Percentiles rank a stretch among this genome's conserved stretches.
Conservation (phyloP, 75 land plant species). For the Isoetes taiwanensis region DNA sequence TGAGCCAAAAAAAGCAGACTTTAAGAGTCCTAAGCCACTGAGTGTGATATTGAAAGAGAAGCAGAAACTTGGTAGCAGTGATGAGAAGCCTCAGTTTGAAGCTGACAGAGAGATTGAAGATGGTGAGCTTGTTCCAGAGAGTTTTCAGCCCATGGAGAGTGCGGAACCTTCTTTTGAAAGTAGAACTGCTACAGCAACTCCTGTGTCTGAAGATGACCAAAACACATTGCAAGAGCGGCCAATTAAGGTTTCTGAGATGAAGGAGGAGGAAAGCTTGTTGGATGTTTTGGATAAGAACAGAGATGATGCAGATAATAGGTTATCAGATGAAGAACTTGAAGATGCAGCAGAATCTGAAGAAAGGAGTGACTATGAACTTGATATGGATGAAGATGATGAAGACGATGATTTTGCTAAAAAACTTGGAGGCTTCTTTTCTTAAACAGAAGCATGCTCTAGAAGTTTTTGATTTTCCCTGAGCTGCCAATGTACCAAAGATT, state of each 20-base stretch:
- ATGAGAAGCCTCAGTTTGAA: constrained; percentile 6
- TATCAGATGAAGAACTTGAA: neutral
- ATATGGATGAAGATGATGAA: constrained; percentile 35
- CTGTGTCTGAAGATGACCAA: neutral
- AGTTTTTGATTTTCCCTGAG: too few relatives aligned
- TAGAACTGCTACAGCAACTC: neutral
- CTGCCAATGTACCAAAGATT: too few relatives aligned
- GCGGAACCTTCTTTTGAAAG: neutral
- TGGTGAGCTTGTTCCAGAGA: constrained; percentile 11
- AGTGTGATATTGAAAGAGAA: too few relatives aligned
- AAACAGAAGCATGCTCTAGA: too few relatives aligned
- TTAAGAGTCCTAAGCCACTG: too few relatives aligned
- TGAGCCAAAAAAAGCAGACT: too few relatives aligned
- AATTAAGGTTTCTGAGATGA: neutral
- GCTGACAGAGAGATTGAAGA: constrained; percentile 27
- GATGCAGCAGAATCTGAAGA: too few relatives aligned
- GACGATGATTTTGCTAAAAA: constrained; percentile 57
- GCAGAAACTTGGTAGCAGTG: neutral
- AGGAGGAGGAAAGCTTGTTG: neutral
- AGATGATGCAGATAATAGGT: neutral
- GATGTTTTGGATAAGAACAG: neutral
- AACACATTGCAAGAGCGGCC: neutral
- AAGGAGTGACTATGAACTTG: too few relatives aligned
- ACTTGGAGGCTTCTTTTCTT: constrained; percentile 50
- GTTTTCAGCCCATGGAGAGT: neutral